phyloP scores from a whole-genome alignment of 2,329 filamentous ascomycete genomes.

The Pyrenochaeta sp. region DNA sequence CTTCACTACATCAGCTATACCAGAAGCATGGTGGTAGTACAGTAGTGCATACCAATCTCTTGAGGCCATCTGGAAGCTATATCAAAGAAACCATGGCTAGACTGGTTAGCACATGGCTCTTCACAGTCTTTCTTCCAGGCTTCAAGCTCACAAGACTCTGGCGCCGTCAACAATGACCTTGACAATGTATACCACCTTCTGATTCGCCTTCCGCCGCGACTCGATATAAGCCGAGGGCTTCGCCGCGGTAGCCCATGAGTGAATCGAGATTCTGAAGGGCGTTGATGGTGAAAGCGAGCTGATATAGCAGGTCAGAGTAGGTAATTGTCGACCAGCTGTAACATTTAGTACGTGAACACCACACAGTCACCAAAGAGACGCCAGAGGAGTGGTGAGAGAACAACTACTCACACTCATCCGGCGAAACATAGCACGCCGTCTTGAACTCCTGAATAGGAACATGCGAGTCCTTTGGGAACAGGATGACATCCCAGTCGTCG shows the following conservation, averaged over 20 bases:
- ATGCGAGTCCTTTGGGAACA: constrained; percentile 74
- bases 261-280: constrained; percentile 47
- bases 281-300: constrained; percentile 32
- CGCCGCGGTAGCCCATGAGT: constrained; percentile 40
- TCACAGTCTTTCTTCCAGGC: no score
- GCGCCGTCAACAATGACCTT: constrained; percentile 41
- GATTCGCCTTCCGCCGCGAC: constrained; percentile 27
- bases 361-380: no score
- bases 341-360: no score
- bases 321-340: constrained; percentile 39
- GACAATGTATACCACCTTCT: constrained; percentile 37
- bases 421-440: constrained; percentile 75
- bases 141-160: constrained; percentile 39
- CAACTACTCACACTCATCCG: constrained; percentile 51
- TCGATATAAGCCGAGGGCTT: constrained; percentile 40
- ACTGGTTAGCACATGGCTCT: constrained; percentile 34
- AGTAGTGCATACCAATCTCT: constrained; percentile 35
- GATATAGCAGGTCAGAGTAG: constrained; percentile 44
- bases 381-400: background rate
- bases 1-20: constrained; percentile 18
- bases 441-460: constrained; percentile 84
- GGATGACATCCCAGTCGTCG: constrained; percentile 84
- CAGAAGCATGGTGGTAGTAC: no score
- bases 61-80: constrained; percentile 37
- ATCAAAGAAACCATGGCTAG: constrained; percentile 40